Conservation (phyloP, 345 rosid genomes). For the Jatropha curcas region DNA sequence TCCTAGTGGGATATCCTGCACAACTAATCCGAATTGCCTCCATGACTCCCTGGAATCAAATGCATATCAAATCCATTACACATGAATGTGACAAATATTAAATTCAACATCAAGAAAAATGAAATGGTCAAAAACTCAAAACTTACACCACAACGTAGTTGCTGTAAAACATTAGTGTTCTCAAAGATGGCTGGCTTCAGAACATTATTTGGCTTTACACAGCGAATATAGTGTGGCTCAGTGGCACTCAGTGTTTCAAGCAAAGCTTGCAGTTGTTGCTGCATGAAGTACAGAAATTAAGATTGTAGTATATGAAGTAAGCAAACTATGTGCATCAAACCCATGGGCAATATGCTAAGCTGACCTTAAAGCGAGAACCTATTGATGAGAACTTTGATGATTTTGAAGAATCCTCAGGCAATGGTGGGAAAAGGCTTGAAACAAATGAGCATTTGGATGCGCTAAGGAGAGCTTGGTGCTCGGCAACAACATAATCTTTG, state of each 20-base stretch:
- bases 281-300: conserved; percentile 32
- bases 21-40: conserved; percentile 99
- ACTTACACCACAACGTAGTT: conserved; percentile 91
- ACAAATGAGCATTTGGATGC: conserved; percentile 88
- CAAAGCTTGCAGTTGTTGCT: conserved; percentile 91
- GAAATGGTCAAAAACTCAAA: conserved; percentile 6
- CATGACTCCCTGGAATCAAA: conserved; percentile 80
- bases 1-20: conserved; percentile 94
- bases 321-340: neutral
- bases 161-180: conserved; percentile 81
- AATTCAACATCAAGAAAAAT: neutral
- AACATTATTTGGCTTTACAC: conserved; percentile 93
- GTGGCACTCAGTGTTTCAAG: conserved; percentile 93
- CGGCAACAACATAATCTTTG: conserved; percentile 97
- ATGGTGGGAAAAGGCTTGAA: conserved; percentile 68
- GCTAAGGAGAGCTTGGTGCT: conserved; percentile 86
- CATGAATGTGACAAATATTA: neutral
- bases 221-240: conserved; percentile 95
- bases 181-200: conserved; percentile 90
- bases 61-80: conserved; percentile 4
- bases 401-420: conserved; percentile 83
- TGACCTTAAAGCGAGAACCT: conserved; percentile 94
- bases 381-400: conserved; percentile 93
- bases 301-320: neutral
- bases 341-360: conserved; percentile 3